phyloP scores from a whole-genome alignment of 208 protist species.

The Spongospora subterranea region DNA sequence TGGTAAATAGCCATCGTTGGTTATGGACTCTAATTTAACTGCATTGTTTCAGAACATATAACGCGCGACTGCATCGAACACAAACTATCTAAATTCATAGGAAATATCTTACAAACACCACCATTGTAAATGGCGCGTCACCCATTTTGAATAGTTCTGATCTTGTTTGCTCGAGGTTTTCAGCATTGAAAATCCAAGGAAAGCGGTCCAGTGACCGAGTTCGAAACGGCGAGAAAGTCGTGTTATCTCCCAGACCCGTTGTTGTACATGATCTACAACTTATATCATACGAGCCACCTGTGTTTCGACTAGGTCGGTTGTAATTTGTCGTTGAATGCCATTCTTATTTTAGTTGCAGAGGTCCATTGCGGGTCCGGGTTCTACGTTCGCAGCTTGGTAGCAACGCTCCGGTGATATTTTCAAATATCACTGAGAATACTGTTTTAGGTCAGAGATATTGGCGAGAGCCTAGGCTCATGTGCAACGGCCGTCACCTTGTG shows the following conservation, averaged over 20 bases:
- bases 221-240: conserved; percentile 5
- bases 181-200: background rate
- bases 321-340: background rate
- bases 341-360: background rate
- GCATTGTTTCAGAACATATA: background rate
- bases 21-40: background rate
- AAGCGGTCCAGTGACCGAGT: conserved; percentile 6
- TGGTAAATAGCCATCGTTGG: background rate
- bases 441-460: background rate
- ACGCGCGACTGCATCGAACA: background rate
- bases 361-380: conserved; percentile 37
- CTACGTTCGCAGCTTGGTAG: conserved; percentile 18
- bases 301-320: background rate
- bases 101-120: background rate
- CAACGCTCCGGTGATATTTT: background rate
- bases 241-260: background rate
- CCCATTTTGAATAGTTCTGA: background rate
- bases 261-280: background rate
- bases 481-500: background rate
- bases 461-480: background rate
- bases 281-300: background rate
- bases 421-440: background rate
- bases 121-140: background rate
- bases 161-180: conserved; percentile 34
- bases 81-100: background rate